phyloP scores from a whole-genome alignment of 805 yeast genomes.

The Starmerella vaccinii region DNA sequence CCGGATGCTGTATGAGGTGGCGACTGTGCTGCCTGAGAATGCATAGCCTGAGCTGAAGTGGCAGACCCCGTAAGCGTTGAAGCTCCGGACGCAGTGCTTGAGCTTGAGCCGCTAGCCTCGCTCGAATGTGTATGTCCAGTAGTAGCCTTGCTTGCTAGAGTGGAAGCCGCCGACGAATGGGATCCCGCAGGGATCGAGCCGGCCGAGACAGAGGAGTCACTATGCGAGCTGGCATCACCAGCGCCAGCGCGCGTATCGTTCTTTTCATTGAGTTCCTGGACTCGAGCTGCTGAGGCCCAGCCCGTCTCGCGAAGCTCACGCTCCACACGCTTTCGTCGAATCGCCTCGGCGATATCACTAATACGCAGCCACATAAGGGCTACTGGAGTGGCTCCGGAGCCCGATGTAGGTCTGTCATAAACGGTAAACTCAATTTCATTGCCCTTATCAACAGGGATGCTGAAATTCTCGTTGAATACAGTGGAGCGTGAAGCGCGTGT shows the following conservation, averaged over 20 bases:
- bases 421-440: constrained; percentile 84
- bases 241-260: background rate
- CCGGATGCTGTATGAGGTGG: background rate
- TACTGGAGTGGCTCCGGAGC: constrained; percentile 46
- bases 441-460: constrained; percentile 74
- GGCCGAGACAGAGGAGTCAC: background rate
- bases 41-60: background rate
- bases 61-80: background rate
- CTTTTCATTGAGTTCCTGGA: constrained; percentile 25
- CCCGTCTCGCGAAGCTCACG: constrained; percentile 42
- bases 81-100: background rate
- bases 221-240: background rate
- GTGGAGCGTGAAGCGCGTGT: constrained; percentile 57
- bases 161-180: background rate
- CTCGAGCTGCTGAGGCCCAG: constrained; percentile 74
- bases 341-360: constrained; percentile 87
- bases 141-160: background rate
- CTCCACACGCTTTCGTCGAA: constrained; percentile 76
- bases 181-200: background rate
- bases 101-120: background rate
- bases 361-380: constrained; percentile 86
- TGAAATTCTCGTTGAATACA: constrained; percentile 68
- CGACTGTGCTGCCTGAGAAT: background rate
- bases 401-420: constrained; percentile 44
- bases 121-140: background rate